Percentiles rank a stretch among this genome's conserved stretches.
Conservation (phyloP, 2,329 filamentous ascomycete species). For the Endoconidiophora laricicola region DNA sequence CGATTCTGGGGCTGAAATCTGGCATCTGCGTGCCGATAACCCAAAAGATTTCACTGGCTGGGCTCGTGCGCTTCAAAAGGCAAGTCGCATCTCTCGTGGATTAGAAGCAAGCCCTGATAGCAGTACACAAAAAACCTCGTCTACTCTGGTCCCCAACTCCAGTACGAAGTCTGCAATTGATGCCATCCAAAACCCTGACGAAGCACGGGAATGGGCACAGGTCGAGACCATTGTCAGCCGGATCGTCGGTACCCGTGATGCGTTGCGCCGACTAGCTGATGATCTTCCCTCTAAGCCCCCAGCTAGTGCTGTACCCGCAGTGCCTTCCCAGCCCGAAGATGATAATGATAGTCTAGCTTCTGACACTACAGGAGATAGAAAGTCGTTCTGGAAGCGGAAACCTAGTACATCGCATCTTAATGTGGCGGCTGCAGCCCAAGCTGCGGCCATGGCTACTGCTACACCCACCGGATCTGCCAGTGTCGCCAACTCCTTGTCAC, state of each 20-base stretch:
- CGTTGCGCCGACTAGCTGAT: slow-evolving; percentile 68
- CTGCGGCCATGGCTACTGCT: slow-evolving; percentile 19
- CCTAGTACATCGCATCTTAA: slow-evolving; percentile 35
- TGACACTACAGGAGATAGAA: slow-evolving; percentile 15
- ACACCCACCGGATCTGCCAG: slow-evolving; percentile 25
- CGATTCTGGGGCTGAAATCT: slow-evolving; percentile 90
- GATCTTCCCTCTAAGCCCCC: slow-evolving; percentile 55
- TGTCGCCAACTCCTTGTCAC: slow-evolving; percentile 18
- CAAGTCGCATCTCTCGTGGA: slow-evolving; percentile 49
- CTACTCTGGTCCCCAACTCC: neutral
- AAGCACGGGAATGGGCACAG: slow-evolving; percentile 73
- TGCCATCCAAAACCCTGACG: slow-evolving; percentile 27
- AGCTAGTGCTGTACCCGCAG: slow-evolving; percentile 18
- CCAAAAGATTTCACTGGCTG: slow-evolving; percentile 75
- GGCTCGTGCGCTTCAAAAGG: slow-evolving; percentile 71
- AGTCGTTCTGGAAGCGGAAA: slow-evolving; percentile 87
- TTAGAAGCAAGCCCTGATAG: slow-evolving; percentile 24
- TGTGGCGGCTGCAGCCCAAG: slow-evolving; percentile 22
- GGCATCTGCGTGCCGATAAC: slow-evolving; percentile 77
- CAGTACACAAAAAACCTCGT: slow-evolving; percentile 12
- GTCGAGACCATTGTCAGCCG: slow-evolving; percentile 75
- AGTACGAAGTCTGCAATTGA: slow-evolving; percentile 15
- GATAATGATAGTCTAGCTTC: slow-evolving; percentile 18
- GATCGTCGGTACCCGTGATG: slow-evolving; percentile 75
- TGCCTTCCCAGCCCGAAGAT: slow-evolving; percentile 28